These are phyloP conservation scores for Cladorrhinum samala DNA, from an alignment of 495 filamentous ascomycete species.

Conservation along the genomic window DNA sequence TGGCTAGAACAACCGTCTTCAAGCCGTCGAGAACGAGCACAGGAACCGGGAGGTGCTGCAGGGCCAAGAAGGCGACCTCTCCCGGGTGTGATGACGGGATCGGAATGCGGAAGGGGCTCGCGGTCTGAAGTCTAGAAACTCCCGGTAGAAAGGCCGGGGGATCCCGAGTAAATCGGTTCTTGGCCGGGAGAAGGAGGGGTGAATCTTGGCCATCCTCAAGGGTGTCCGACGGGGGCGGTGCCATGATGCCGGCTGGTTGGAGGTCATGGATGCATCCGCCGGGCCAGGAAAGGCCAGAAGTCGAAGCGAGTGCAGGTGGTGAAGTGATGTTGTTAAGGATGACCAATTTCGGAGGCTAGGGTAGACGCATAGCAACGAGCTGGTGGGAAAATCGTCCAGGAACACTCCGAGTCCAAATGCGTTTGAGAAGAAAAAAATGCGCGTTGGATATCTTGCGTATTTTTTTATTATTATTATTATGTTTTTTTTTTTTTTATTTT, in stretches of 20 bases:
- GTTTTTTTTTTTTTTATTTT: too few relatives aligned
- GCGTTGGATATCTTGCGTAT: too few relatives aligned
- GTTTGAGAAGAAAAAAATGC: too few relatives aligned
- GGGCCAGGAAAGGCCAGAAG: background rate
- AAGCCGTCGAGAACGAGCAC: slow-evolving; percentile 53
- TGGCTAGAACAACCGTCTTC: slow-evolving; percentile 62
- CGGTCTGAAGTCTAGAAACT: slow-evolving; percentile 13
- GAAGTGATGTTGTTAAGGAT: too few relatives aligned
- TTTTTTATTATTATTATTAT: too few relatives aligned
- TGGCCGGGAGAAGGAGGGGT: background rate
- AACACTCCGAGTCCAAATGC: too few relatives aligned
- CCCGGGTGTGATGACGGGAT: slow-evolving; percentile 35
- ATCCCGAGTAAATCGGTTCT: slow-evolving; percentile 7
- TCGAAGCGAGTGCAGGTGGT: too few relatives aligned
- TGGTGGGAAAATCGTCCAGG: too few relatives aligned
- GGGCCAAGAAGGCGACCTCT: slow-evolving; percentile 53
- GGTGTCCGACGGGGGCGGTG: background rate
- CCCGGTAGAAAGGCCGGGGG: background rate
- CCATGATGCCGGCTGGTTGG: background rate
- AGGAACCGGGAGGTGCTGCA: slow-evolving; percentile 65
- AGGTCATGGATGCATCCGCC: background rate
- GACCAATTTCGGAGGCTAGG: too few relatives aligned
- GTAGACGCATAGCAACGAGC: too few relatives aligned
- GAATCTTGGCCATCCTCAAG: too few relatives aligned
- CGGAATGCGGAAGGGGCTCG: slow-evolving; percentile 32